Base-by-base conservation (phyloP, 768 basidiomycete genomes). In the Pisolithus albus region DNA sequence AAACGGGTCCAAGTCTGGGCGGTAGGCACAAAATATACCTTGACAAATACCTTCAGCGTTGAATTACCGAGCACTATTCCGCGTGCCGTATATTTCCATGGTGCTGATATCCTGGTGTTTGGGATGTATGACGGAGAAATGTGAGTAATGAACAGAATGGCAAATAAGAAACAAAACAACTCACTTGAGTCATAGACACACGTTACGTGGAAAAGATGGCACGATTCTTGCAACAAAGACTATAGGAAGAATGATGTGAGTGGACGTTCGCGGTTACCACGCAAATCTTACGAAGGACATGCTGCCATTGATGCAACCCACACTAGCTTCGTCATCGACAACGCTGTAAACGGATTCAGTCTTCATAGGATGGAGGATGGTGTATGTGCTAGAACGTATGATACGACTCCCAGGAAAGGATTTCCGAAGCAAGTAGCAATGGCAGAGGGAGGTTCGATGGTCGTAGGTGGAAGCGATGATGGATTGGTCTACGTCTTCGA, bases 41-140 rank as follows among this genome's bases (percentile, higher is more conserved):
- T 44, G 23, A 4, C 13, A 15, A 44, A 8, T n/a, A 26, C 23
- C 23, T 44, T 44, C 43, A 44, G 41, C 15, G 23, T 44, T 15
- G 43, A 44, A 18, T 18, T 51, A 5, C 13, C 10, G 21, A 46
- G 15, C 9, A 34, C 43, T 4, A 23, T 51, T 6, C 34, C 34
- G 5, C 4, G 4, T 8, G 44, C 44, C 3, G 19, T 46, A 26
- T 24, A 51, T 34, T 47, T 47, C n/a, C 36, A 44, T 1, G 8
- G 32, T 5, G 13, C 44, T 21, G 44, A 51, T 19, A 8, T 51
- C 26, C 9, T 51, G 23, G 30, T 51, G 13, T 51, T 51, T n/a
- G 19, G 50, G 7, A 51, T 46, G 50, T 51, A 46, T 36, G 30
- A 51, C 4, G 34, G 50, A 21, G 30, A 51, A 21, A 34, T 51